phyloP scores from a whole-genome alignment of 164 flowering plant species.

The Vitis labrusca region DNA sequence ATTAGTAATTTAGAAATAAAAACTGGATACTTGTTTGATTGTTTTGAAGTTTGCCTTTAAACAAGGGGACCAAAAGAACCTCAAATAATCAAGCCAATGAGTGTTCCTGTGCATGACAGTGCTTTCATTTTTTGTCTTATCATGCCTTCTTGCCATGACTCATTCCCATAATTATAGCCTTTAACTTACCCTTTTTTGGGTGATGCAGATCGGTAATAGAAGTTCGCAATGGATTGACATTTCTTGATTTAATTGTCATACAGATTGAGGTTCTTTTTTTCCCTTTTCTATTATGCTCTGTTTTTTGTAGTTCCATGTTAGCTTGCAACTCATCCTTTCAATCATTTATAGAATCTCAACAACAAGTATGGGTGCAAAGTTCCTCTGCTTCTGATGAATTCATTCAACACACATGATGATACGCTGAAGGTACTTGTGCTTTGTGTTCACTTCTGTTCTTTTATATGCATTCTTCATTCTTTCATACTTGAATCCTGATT shows the following conservation, averaged over 20 bases:
- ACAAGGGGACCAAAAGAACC: no score
- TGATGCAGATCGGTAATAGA: conserved; percentile 88
- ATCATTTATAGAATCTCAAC: conserved; percentile 64
- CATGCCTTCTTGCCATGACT: background rate
- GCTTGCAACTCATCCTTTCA: conserved; percentile 9
- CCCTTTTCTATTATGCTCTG: background rate
- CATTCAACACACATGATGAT: conserved; percentile 93
- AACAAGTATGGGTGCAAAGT: conserved; percentile 87
- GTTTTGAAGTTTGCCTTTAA: no score
- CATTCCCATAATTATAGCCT: background rate
- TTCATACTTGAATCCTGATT: conserved; percentile 2
- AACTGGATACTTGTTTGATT: no score
- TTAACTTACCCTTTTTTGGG: background rate
- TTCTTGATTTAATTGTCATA: conserved; percentile 87
- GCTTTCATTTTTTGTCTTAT: background rate
- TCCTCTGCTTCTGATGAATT: conserved; percentile 93
- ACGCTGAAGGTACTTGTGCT: conserved; percentile 60
- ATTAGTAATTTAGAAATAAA: no score
- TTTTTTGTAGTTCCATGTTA: background rate
- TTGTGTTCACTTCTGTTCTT: background rate
- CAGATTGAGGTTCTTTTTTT: conserved; percentile 79
- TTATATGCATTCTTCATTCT: background rate
- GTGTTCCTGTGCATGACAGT: background rate
- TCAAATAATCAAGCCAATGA: no score
- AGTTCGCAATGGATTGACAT: conserved; percentile 95